Evolutionary conservation across 2,329 filamentous ascomycete species (phyloP).

Genomic region (Ophidiomyces ophidiicola): DNA sequence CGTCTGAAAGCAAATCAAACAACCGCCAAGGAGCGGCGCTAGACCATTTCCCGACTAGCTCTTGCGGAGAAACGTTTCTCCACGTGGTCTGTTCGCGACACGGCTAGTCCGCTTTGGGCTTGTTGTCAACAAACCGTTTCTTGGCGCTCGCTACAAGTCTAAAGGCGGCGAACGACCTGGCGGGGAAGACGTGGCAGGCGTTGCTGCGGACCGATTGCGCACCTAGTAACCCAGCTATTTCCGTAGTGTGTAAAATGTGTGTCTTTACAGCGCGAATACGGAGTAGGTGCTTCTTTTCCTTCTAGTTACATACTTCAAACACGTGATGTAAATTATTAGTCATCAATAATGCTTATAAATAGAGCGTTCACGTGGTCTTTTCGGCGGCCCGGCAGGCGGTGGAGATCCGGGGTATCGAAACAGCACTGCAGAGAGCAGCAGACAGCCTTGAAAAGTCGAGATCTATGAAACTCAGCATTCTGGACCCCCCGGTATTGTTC

Average conservation of each 20-base stretch:
- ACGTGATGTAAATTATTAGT: no score
- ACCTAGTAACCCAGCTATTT: no score
- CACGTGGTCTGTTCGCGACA: conserved; percentile 4
- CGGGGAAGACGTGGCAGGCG: no score
- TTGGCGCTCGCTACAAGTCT: neutral
- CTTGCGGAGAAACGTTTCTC: neutral
- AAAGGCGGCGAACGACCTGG: no score
- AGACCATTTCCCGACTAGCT: neutral
- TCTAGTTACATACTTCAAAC: no score
- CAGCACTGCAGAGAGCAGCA: neutral
- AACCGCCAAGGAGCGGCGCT: neutral
- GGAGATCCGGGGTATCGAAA: neutral
- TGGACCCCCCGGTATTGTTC: conserved; percentile 8
- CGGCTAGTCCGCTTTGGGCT: conserved; percentile 7
- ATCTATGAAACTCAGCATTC: conserved; percentile 6
- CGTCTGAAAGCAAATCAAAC: neutral
- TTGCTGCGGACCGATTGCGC: no score
- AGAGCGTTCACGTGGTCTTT: no score
- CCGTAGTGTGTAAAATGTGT: no score
- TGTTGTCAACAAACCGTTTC: conserved; percentile 8
- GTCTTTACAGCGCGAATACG: no score
- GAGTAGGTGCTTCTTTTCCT: no score
- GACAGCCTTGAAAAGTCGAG: neutral
- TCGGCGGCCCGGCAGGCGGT: no score
- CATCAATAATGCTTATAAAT: no score